Conservation (phyloP, 2,329 filamentous ascomycete genomes). For the Pleurostoma richardsiae region DNA sequence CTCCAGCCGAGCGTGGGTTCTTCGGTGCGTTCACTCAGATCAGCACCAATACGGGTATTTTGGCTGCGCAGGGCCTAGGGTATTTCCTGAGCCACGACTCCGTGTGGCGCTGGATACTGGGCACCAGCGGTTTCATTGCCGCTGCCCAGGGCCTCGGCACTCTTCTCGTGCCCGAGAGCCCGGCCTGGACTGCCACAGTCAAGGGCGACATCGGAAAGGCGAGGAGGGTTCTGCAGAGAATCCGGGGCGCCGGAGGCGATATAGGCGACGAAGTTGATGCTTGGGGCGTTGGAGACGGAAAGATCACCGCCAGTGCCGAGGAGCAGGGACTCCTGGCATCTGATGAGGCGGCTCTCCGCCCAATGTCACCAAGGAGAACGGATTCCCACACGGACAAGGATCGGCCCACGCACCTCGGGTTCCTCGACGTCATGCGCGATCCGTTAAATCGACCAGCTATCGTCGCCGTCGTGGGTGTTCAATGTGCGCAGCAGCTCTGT, state of each 20-base stretch:
- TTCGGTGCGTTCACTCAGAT: constrained; percentile 87
- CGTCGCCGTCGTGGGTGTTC: constrained; percentile 80
- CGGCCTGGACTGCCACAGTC: constrained; percentile 71
- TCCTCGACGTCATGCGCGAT: constrained; percentile 62
- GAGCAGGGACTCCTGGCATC: constrained; percentile 62
- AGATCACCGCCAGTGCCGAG: constrained; percentile 45
- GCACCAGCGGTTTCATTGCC: constrained; percentile 64
- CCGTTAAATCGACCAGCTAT: constrained; percentile 67
- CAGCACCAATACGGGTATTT: constrained; percentile 87
- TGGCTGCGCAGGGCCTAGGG: constrained; percentile 76
- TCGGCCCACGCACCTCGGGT: constrained; percentile 42
- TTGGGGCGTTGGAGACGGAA: constrained; percentile 48
- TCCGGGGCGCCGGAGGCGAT: constrained; percentile 65
- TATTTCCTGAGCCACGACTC: constrained; percentile 79
- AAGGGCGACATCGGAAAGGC: constrained; percentile 58
- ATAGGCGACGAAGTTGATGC: constrained; percentile 67
- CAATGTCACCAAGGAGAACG: background rate
- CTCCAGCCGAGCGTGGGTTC: constrained; percentile 67
- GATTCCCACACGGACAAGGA: constrained; percentile 3
- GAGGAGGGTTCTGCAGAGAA: constrained; percentile 63
- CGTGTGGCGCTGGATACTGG: constrained; percentile 81
- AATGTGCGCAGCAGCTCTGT: constrained; percentile 88
- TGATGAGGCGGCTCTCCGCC: constrained; percentile 15
- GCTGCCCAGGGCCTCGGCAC: constrained; percentile 63
- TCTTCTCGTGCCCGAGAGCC: constrained; percentile 79